Base-by-base conservation (phyloP, 2,329 filamentous ascomycete species). In the Cercospora sojina region DNA sequence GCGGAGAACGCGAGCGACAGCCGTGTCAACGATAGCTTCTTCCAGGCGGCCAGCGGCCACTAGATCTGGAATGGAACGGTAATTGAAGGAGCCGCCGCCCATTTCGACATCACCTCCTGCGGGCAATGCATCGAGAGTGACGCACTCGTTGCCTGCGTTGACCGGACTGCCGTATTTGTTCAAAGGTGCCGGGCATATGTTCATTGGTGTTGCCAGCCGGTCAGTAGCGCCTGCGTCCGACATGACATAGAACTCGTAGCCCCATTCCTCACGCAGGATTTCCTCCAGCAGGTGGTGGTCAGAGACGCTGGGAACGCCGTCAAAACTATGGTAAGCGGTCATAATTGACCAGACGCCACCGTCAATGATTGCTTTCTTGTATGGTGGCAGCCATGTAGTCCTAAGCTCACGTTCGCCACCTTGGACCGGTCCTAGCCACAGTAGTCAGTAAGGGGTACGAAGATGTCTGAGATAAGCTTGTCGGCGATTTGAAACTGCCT, bases 41-140 rank as follows among this genome's bases (percentile, higher is more conserved):
- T 86, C 82, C 1, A 92, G 79, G 64, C 85, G 87, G 0, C 88
- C 88, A 1, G 84, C 82, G 62, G 86, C 78, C 16, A 92, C 82
- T 58, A 92, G 82, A 29, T 85, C 81, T 5, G 89, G 88, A 60
- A 92, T 91, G 38, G 83, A 85, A 69, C 87, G 83, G 74, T 87
- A 90, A 74, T 88, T 91, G 80, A 86, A 92, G 20, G 87, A 89
- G 20, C 90, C 90, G 43, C 90, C 90, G 12, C 90, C 90, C 90
- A 92, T 92, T 73, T 92, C 90, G 12, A 90, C 84, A 71, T 92
- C 90, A 59, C 87, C 90, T 3, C 90, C 90, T 4, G 89, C 88
- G 0, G 87, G 86, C 4, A 92, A 82, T 8, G 87, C 84, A 71
- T 85, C 84, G 58, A 86, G 79, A 0, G 88, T 89, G 25, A 92